A percentile compares a stretch with the other conserved stretches of the same genome.
Evolutionary conservation across 805 yeast genomes (phyloP).

Genomic region (Sungouiozyma ichnusensis): DNA sequence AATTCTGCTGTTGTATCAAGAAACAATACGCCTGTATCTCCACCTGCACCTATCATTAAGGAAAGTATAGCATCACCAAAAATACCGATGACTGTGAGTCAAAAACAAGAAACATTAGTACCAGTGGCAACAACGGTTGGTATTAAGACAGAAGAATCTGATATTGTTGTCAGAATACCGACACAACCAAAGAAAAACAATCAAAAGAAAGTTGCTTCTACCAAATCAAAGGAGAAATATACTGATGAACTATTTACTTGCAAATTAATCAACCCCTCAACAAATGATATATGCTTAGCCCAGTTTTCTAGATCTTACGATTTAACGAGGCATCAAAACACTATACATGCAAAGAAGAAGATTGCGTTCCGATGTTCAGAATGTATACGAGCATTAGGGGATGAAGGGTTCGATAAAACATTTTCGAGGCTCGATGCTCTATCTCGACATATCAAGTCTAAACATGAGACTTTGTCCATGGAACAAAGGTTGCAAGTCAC

Average conservation of each 20-base stretch:
- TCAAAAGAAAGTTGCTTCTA: not conserved
- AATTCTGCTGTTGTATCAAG: not conserved
- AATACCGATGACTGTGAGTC: too few species aligned
- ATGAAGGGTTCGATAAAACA: constrained; percentile 49
- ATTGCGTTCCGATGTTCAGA: constrained; percentile 77
- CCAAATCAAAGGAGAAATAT: not conserved
- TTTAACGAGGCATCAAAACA: constrained; percentile 88
- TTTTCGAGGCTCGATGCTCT: constrained; percentile 92
- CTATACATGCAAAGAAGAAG: constrained; percentile 84
- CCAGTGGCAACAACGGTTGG: too few species aligned
- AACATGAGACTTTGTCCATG: constrained; percentile 50
- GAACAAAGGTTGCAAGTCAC: constrained; percentile 60
- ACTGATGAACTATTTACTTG: constrained; percentile 9
- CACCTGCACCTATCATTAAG: not conserved
- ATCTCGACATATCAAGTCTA: constrained; percentile 84
- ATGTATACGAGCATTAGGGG: constrained; percentile 45
- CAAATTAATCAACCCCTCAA: constrained; percentile 16
- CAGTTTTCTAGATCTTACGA: constrained; percentile 90
- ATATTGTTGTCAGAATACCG: not conserved
- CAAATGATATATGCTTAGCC: constrained; percentile 25
- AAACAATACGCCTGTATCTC: not conserved
- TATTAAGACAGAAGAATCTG: not conserved
- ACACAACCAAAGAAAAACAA: not conserved
- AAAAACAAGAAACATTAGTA: too few species aligned
- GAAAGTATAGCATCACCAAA: too few species aligned